Percentiles rank a stretch among this genome's conserved stretches.
These are phyloP conservation scores for Kodamaea anthophila DNA, from an alignment of 1,139 yeast genomes.

Conservation along the genomic window DNA sequence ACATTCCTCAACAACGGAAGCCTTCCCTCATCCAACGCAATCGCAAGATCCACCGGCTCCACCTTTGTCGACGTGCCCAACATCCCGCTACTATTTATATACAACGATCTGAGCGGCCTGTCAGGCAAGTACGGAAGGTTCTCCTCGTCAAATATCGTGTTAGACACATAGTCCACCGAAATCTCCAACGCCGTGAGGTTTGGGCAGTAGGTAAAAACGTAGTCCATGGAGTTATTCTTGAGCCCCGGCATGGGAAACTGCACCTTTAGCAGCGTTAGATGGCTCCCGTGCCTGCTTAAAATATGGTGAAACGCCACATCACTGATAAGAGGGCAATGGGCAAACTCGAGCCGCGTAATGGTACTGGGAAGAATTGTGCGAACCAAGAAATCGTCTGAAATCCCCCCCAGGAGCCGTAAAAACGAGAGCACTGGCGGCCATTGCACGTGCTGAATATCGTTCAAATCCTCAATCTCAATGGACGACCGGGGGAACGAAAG, in stretches of 20 bases:
- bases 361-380: slow-evolving; percentile 65
- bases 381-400: slow-evolving; percentile 70
- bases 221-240: slow-evolving; percentile 63
- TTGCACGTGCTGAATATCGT: slow-evolving; percentile 26
- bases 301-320: slow-evolving; percentile 58
- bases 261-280: slow-evolving; percentile 56
- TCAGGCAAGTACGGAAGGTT: slow-evolving; percentile 35
- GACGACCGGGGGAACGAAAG: slow-evolving; percentile 88
- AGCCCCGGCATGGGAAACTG: slow-evolving; percentile 88
- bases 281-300: slow-evolving; percentile 57
- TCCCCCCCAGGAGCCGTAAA: slow-evolving; percentile 81
- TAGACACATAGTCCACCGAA: slow-evolving; percentile 77
- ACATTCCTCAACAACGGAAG: slow-evolving; percentile 61
- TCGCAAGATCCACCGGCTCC: slow-evolving; percentile 81
- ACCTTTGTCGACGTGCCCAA: slow-evolving; percentile 78
- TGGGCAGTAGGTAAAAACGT: slow-evolving; percentile 70
- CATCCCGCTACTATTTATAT: slow-evolving; percentile 81
- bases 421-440: slow-evolving; percentile 81
- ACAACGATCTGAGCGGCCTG: slow-evolving; percentile 60
- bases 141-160: slow-evolving; percentile 57
- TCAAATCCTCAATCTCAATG: slow-evolving; percentile 60
- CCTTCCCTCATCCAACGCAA: slow-evolving; percentile 75
- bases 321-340: slow-evolving; percentile 77
- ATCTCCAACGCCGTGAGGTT: slow-evolving; percentile 55
- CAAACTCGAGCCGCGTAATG: slow-evolving; percentile 66